Conservation (phyloP, 2,329 filamentous ascomycete genomes). For the Stagonosporopsis vannaccii region DNA sequence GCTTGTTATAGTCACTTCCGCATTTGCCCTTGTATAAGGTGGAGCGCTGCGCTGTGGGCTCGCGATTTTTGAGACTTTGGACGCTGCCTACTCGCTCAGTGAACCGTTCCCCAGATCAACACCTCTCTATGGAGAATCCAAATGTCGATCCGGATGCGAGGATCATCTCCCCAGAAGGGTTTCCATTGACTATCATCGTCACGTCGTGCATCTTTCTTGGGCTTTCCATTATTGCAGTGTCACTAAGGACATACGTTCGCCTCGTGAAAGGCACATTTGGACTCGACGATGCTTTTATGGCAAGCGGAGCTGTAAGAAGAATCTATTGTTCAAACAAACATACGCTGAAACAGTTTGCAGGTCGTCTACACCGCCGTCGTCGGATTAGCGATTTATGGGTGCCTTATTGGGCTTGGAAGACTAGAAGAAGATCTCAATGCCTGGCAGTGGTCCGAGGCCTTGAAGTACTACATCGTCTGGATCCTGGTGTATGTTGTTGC, state of each 20-base stretch:
- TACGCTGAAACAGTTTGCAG: slow-evolving; percentile 8
- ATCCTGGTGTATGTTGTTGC: slow-evolving; percentile 33
- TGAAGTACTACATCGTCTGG: slow-evolving; percentile 39
- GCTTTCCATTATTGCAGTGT: slow-evolving; percentile 25
- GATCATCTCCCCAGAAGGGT: slow-evolving; percentile 22
- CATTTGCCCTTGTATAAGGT: slow-evolving; percentile 8
- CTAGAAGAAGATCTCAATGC: slow-evolving; percentile 25
- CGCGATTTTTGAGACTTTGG: background rate
- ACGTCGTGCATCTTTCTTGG: slow-evolving; percentile 24
- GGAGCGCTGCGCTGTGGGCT: background rate
- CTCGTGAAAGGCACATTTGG: slow-evolving; percentile 26
- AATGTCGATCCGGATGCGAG: slow-evolving; percentile 21
- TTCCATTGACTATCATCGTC: slow-evolving; percentile 29
- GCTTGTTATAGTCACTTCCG: slow-evolving; percentile 2
- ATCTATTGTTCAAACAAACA: background rate
- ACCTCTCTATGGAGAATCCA: slow-evolving; percentile 10
- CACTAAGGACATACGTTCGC: slow-evolving; percentile 27
- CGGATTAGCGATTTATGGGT: slow-evolving; percentile 25
- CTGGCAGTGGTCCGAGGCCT: slow-evolving; percentile 28
- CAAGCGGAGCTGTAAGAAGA: slow-evolving; percentile 21
- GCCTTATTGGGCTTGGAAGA: slow-evolving; percentile 29
- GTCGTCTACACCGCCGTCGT: slow-evolving; percentile 22
- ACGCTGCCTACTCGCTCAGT: background rate
- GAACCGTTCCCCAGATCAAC: slow-evolving; percentile 8
- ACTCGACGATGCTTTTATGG: slow-evolving; percentile 28